Percentiles rank a stretch among this genome's conserved stretches.
Evolutionary conservation across 208 protist genomes (phyloP).

Genomic region (Crithidia expoeki): DNA sequence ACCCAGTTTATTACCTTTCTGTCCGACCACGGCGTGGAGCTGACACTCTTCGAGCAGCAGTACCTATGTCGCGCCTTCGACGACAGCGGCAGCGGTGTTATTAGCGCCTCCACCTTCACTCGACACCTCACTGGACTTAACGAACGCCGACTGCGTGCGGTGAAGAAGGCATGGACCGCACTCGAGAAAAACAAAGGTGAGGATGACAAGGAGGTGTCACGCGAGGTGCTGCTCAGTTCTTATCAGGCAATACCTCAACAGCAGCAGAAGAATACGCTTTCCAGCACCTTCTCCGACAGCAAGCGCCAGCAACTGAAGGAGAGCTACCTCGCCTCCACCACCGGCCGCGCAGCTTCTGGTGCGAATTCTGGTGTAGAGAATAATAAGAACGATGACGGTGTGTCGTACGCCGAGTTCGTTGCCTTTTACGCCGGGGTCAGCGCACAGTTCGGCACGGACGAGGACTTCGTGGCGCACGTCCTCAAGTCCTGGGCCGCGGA

Average conservation of each 20-base stretch:
- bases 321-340: slow-evolving; percentile 22
- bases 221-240: slow-evolving; percentile 39
- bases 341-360: background rate
- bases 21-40: slow-evolving; percentile 43
- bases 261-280: slow-evolving; percentile 7
- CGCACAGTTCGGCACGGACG: slow-evolving; percentile 50
- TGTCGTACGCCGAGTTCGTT: slow-evolving; percentile 65
- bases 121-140: slow-evolving; percentile 85
- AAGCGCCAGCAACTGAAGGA: slow-evolving; percentile 16
- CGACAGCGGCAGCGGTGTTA: slow-evolving; percentile 56
- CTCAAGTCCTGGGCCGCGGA: slow-evolving; percentile 80
- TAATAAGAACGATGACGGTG: slow-evolving; percentile 12
- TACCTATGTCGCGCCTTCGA: slow-evolving; percentile 83
- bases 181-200: slow-evolving; percentile 32
- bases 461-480: slow-evolving; percentile 71
- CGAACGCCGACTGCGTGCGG: slow-evolving; percentile 62
- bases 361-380: background rate
- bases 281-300: slow-evolving; percentile 22
- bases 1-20: slow-evolving; percentile 60
- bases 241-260: slow-evolving; percentile 1
- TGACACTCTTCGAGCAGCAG: slow-evolving; percentile 49
- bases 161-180: slow-evolving; percentile 63
- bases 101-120: slow-evolving; percentile 61
- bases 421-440: slow-evolving; percentile 84
- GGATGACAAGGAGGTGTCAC: slow-evolving; percentile 31